These are phyloP conservation scores for Vinca minor DNA, from an alignment of 257 asterid species.

Conservation along the genomic window DNA sequence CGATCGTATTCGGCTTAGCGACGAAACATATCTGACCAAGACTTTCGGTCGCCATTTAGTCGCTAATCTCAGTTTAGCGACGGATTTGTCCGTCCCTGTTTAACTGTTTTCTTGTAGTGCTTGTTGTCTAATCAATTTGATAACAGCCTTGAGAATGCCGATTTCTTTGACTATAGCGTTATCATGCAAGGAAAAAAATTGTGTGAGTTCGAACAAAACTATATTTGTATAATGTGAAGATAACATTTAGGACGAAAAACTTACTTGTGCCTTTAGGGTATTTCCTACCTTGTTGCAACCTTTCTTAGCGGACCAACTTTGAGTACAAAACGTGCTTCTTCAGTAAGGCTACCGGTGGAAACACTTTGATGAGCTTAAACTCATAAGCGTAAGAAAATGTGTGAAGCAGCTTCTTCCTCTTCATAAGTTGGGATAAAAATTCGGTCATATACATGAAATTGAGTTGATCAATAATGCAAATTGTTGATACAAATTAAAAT, in stretches of 20 bases:
- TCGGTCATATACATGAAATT: constrained; percentile 1
- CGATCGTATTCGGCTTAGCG: too few relatives aligned
- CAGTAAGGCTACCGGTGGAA: constrained; percentile 12
- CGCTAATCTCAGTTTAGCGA: too few relatives aligned
- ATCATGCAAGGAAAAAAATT: constrained; percentile 3
- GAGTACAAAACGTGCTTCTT: constrained; percentile 2
- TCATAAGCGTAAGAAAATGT: constrained; percentile 9
- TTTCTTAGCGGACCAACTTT: constrained; percentile 4
- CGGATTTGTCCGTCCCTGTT: too few relatives aligned
- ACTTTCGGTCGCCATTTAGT: too few relatives aligned
- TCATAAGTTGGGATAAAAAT: not conserved
- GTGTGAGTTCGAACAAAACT: not conserved
- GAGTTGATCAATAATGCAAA: not conserved
- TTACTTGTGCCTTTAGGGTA: constrained; percentile 2
- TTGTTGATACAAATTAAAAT: not conserved
- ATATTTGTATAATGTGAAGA: not conserved
- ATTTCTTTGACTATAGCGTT: constrained; percentile 2
- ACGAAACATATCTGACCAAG: too few relatives aligned
- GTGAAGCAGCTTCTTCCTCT: constrained; percentile 4
- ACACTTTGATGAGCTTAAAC: constrained; percentile 6
- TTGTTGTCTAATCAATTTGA: constrained; percentile 8
- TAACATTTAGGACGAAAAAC: not conserved
- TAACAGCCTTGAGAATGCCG: constrained; percentile 5
- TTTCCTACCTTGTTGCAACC: not conserved
- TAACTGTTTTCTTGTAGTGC: too few relatives aligned